phyloP scores from a whole-genome alignment of 2,329 filamentous ascomycete genomes.

The Lasiodiplodia sp. region DNA sequence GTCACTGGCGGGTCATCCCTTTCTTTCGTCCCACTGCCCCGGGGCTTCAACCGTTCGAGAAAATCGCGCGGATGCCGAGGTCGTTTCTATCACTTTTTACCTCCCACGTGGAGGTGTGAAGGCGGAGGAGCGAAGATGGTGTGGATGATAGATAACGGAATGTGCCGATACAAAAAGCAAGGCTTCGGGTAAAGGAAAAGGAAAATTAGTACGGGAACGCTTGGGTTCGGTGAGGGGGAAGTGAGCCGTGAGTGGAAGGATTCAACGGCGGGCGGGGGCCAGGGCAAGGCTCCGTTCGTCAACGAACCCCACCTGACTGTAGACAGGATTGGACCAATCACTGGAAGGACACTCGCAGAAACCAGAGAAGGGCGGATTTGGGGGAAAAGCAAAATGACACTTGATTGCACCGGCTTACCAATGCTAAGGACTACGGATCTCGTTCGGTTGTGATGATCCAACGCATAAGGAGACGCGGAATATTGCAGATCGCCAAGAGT shows the following conservation, averaged over 20 bases:
- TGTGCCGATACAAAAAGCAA: constrained; percentile 3
- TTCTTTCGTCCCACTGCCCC: not conserved
- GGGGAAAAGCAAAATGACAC: not conserved
- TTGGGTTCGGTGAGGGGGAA: not conserved
- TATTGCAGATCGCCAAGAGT: not conserved
- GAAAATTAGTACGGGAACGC: not conserved
- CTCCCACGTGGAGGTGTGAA: not conserved
- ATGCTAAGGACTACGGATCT: not conserved
- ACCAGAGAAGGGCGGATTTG: not conserved
- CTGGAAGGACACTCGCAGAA: not conserved
- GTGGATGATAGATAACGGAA: not conserved
- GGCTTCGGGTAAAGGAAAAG: not conserved
- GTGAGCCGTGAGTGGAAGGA: not conserved
- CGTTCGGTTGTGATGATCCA: not conserved
- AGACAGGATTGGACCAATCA: constrained; percentile 4
- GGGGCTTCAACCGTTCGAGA: not conserved
- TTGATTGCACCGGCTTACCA: constrained; percentile 9
- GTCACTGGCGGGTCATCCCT: not conserved
- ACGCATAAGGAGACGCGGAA: not conserved
- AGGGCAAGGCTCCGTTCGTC: constrained; percentile 8
- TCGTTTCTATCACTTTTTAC: not conserved
- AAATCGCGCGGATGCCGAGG: not conserved
- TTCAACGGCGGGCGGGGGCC: constrained; percentile 6
- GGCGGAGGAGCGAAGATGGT: not conserved
- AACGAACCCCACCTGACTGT: constrained; percentile 6